Percentiles rank a stretch among this genome's conserved stretches.
phyloP scores from a whole-genome alignment of 768 basidiomycete species.

The Lentinula aciculospora region DNA sequence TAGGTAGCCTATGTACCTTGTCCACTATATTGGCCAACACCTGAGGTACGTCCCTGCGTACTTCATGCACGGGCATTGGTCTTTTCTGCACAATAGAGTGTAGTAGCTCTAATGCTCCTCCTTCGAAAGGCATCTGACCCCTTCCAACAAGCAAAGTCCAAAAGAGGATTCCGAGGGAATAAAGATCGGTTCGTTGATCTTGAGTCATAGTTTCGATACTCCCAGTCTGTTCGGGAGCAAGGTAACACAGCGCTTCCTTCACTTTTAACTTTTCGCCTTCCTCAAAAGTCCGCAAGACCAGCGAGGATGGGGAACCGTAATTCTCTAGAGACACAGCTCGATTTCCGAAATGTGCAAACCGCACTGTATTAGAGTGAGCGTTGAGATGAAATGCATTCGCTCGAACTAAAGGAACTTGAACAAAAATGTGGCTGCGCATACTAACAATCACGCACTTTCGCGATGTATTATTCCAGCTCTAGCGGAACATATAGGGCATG shows the following conservation, averaged over 20 bases:
- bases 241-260: slow-evolving; percentile 70
- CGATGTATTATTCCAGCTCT: slow-evolving; percentile 60
- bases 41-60: slow-evolving; percentile 66
- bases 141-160: slow-evolving; percentile 73
- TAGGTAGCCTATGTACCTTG: slow-evolving; percentile 34
- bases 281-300: slow-evolving; percentile 57
- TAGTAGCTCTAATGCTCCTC: slow-evolving; percentile 55
- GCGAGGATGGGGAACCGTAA: slow-evolving; percentile 64
- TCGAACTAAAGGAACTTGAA: slow-evolving; percentile 38
- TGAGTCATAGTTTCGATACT: slow-evolving; percentile 67
- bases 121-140: slow-evolving; percentile 59
- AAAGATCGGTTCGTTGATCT: slow-evolving; percentile 71
- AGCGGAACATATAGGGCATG: neutral
- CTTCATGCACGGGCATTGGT: slow-evolving; percentile 72
- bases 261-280: slow-evolving; percentile 63
- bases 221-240: slow-evolving; percentile 74
- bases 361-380: slow-evolving; percentile 61
- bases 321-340: slow-evolving; percentile 66
- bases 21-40: slow-evolving; percentile 68
- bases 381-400: slow-evolving; percentile 76
- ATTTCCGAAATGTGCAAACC: slow-evolving; percentile 72
- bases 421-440: neutral
- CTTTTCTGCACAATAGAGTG: slow-evolving; percentile 69
- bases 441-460: slow-evolving; percentile 40
- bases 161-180: slow-evolving; percentile 67